Conservation (phyloP, 2,329 filamentous ascomycete genomes). For the Aspergillus pseudoviridinutans region DNA sequence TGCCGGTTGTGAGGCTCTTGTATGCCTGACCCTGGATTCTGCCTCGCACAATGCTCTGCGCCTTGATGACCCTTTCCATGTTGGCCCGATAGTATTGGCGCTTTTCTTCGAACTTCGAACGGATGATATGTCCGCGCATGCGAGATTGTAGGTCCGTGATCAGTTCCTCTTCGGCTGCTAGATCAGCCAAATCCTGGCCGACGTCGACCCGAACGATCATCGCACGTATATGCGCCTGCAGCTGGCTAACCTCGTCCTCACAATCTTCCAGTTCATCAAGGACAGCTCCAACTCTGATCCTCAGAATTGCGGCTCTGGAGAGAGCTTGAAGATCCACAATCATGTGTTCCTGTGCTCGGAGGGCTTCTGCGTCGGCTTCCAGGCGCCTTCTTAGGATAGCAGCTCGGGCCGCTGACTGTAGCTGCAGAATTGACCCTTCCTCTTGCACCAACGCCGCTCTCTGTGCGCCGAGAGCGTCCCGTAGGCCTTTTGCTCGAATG, state of each 20-base stretch:
- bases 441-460: slow-evolving; percentile 42
- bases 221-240: slow-evolving; percentile 75
- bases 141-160: slow-evolving; percentile 72
- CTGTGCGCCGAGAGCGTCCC: slow-evolving; percentile 29
- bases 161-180: slow-evolving; percentile 78
- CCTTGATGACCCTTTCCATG: slow-evolving; percentile 98
- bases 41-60: slow-evolving; percentile 92
- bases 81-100: slow-evolving; percentile 87
- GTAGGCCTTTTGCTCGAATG: slow-evolving; percentile 27
- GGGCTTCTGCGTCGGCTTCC: slow-evolving; percentile 24
- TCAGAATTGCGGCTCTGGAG: slow-evolving; percentile 37
- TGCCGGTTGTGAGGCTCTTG: slow-evolving; percentile 91
- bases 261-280: slow-evolving; percentile 68
- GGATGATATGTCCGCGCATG: slow-evolving; percentile 68
- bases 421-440: slow-evolving; percentile 39
- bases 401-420: slow-evolving; percentile 53
- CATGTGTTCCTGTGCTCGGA: slow-evolving; percentile 28
- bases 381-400: slow-evolving; percentile 32
- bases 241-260: slow-evolving; percentile 60
- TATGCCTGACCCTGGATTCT: slow-evolving; percentile 97
- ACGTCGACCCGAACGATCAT: slow-evolving; percentile 73
- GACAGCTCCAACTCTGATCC: slow-evolving; percentile 46
- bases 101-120: slow-evolving; percentile 76
- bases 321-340: slow-evolving; percentile 39
- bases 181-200: slow-evolving; percentile 67